phyloP scores from a whole-genome alignment of 257 asterid species.

The Pogostemon cablin region DNA sequence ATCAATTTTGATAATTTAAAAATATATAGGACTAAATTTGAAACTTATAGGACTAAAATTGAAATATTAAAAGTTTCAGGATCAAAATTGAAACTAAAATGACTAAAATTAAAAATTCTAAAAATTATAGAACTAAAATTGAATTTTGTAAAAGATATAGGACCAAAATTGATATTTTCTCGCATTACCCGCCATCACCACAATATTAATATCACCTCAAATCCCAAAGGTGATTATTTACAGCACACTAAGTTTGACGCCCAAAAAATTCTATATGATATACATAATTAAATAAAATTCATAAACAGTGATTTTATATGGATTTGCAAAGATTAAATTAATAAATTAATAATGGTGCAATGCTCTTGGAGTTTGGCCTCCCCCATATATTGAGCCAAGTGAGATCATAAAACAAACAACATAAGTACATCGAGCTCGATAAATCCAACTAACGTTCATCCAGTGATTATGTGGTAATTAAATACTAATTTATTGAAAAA shows the following conservation, averaged over 20 bases:
- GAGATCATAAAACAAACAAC: slow-evolving; percentile 41
- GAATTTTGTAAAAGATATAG: too few relatives aligned
- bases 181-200: slow-evolving; percentile 13
- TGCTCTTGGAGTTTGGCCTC: slow-evolving; percentile 48
- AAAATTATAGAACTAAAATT: too few relatives aligned
- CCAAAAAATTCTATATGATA: neutral
- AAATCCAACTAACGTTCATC: slow-evolving; percentile 32
- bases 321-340: slow-evolving; percentile 20
- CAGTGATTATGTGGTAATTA: slow-evolving; percentile 16
- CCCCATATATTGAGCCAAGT: slow-evolving; percentile 62
- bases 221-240: slow-evolving; percentile 21
- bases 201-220: slow-evolving; percentile 5
- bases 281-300: neutral
- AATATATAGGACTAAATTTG: too few relatives aligned
- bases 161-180: too few relatives aligned
- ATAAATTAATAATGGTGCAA: neutral
- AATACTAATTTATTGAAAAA: slow-evolving; percentile 1
- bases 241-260: slow-evolving; percentile 4
- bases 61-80: too few relatives aligned
- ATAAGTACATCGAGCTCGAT: slow-evolving; percentile 50
- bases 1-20: too few relatives aligned
- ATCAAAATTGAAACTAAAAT: too few relatives aligned
- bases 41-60: too few relatives aligned
- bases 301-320: slow-evolving; percentile 15
- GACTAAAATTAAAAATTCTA: too few relatives aligned